Evolutionary conservation across 1,139 yeast species (phyloP), one percentile per base, ranked within the genome.

Genomic region (Wickerhamiella infanticola): DNA sequence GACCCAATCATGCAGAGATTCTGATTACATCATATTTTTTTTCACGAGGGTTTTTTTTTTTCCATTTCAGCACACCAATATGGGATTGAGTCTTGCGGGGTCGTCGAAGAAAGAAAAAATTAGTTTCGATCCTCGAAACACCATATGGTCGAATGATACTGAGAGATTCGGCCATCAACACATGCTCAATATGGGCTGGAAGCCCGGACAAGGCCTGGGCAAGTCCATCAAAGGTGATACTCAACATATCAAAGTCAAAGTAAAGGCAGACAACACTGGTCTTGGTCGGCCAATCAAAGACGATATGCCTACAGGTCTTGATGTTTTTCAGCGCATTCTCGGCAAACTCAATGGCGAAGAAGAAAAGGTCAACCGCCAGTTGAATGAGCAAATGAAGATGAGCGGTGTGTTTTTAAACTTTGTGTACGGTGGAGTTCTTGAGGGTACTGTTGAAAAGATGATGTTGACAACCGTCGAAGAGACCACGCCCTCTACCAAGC

Each of bases 11-110:
- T 18, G 18, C 18, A 18, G 18, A 18, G 18, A 18, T 18, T 18
- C 18, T 18, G 18, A 18, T 18, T 18, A 18, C 18, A 18, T 18
- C 18, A 18, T 18, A 18, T 18, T 18, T 18, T 18, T 18, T 18
- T 18, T 18, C 18, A 18, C 18, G 18, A 18, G 18, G 18, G 18
- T 18, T 18, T 18, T 18, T 18, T 18, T 18, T 18, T 18, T 23
- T 7, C 18, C 35, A 8, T 31, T 18, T 18, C 18, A 1, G 18
- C 18, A 18, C 18, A 18, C 9, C 6, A 31, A 37, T 11, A 63
- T 84, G 95, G 98, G 98, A 45, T 74, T 84, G 93, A 96, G 97
- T 45, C 74, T 90, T 53, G 94, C 97, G 39, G 97, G 86, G 5
- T 73, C 79, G 3, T 81, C 78, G 60, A 77, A 74, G 25, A 85